Evolutionary conservation across 202 grass and related monocot species (phyloP).

Genomic region (Miscanthus sacchariflorus): DNA sequence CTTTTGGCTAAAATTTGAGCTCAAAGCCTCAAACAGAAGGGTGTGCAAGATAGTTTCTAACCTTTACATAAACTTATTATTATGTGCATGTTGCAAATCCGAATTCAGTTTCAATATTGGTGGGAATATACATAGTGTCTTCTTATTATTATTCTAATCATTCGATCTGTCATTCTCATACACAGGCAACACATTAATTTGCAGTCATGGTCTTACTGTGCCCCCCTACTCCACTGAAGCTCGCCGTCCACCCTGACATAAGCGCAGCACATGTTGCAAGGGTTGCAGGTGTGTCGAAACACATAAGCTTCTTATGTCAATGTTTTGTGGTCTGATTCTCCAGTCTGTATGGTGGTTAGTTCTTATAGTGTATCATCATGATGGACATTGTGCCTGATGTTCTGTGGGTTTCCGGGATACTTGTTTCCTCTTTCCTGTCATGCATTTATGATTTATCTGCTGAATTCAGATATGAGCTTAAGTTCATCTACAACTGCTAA

Average conservation of each 20-base stretch:
- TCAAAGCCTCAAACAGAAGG: background rate
- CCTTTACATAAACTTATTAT: background rate
- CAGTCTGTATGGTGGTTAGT: background rate
- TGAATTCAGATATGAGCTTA: too few species aligned
- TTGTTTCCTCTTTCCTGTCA: background rate
- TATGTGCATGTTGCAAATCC: background rate
- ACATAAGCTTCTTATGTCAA: background rate
- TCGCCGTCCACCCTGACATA: background rate
- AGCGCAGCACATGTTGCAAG: conserved; percentile 28
- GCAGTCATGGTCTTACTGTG: conserved; percentile 24
- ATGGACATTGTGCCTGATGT: background rate
- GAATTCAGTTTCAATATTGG: background rate
- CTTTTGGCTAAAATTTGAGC: background rate
- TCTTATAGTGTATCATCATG: background rate
- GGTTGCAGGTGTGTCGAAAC: conserved; percentile 5
- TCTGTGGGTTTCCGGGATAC: background rate
- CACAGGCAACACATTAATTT: background rate
- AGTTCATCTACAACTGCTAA: too few species aligned
- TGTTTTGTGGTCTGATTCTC: background rate
- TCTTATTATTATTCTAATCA: background rate
- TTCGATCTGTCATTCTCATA: background rate
- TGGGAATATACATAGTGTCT: background rate
- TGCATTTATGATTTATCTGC: background rate
- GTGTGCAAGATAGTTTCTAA: background rate
- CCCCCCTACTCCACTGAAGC: conserved; percentile 8